Conservation (phyloP, 352 stramenopile species). For the Phytopythium litorale region DNA sequence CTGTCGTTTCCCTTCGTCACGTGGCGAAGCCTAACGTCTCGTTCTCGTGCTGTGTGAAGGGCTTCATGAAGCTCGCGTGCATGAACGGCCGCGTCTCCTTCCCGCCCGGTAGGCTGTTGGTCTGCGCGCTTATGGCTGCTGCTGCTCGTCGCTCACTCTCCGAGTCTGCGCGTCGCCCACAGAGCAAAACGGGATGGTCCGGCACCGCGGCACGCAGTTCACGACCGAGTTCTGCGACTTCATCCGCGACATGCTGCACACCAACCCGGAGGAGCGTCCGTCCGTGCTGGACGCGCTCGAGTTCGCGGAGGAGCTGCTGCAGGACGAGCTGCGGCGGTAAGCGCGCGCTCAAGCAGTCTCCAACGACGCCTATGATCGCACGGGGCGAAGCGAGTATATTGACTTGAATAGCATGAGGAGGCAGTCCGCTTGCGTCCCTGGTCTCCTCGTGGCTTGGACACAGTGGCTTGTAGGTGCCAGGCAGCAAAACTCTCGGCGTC, state of each 20-base stretch:
- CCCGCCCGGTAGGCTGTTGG: slow-evolving; percentile 36
- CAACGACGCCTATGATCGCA: neutral
- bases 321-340: slow-evolving; percentile 59
- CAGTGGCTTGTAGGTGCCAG: neutral
- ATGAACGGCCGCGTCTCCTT: slow-evolving; percentile 79
- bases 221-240: slow-evolving; percentile 85
- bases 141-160: slow-evolving; percentile 3
- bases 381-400: slow-evolving; percentile 4
- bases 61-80: slow-evolving; percentile 81
- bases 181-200: slow-evolving; percentile 67
- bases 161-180: neutral
- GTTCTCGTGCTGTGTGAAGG: slow-evolving; percentile 22
- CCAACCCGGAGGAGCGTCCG: slow-evolving; percentile 74
- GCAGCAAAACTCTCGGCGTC: neutral
- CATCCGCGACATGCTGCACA: slow-evolving; percentile 84
- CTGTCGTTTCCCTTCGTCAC: neutral
- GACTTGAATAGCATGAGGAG: slow-evolving; percentile 1
- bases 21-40: neutral
- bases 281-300: slow-evolving; percentile 77
- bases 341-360: neutral
- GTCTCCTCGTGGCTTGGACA: neutral
- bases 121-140: neutral
- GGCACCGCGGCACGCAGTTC: slow-evolving; percentile 62
- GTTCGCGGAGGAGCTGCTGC: slow-evolving; percentile 76
- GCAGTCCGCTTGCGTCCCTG: neutral